phyloP scores from a whole-genome alignment of 2,329 filamentous ascomycete species.

The Penicillium decumbens region DNA sequence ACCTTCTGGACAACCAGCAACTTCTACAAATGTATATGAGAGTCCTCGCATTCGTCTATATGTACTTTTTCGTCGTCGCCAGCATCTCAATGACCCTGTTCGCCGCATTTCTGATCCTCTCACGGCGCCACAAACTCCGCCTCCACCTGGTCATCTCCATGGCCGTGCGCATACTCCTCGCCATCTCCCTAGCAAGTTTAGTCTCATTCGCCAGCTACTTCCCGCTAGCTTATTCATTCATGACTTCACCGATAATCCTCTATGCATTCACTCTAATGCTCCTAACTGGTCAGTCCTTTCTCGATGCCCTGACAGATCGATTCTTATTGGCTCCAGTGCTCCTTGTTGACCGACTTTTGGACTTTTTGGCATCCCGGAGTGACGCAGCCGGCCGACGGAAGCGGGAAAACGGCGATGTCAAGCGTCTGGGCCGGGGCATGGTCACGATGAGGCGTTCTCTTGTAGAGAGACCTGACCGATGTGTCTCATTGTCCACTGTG shows the following conservation, averaged over 20 bases:
- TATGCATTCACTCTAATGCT: slow-evolving; percentile 34
- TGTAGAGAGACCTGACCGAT: not conserved
- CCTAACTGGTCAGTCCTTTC: slow-evolving; percentile 25
- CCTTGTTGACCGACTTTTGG: slow-evolving; percentile 35
- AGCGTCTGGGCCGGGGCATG: slow-evolving; percentile 6
- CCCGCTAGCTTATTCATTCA: slow-evolving; percentile 35
- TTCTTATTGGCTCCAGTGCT: slow-evolving; percentile 26
- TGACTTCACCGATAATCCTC: slow-evolving; percentile 40
- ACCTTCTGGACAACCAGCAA: slow-evolving; percentile 27
- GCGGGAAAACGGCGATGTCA: slow-evolving; percentile 21
- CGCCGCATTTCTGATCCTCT: slow-evolving; percentile 30
- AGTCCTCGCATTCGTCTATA: slow-evolving; percentile 38
- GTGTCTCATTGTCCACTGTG: not conserved
- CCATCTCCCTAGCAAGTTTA: slow-evolving; percentile 26
- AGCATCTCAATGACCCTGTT: slow-evolving; percentile 37
- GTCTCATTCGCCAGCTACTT: slow-evolving; percentile 32
- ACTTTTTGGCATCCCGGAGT: slow-evolving; percentile 21
- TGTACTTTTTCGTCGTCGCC: slow-evolving; percentile 40
- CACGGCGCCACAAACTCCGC: slow-evolving; percentile 23
- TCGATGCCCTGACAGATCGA: not conserved
- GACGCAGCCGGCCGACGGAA: slow-evolving; percentile 25
- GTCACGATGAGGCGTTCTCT: not conserved
- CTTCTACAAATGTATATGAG: slow-evolving; percentile 37
- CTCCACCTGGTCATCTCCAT: slow-evolving; percentile 26
- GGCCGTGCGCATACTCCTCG: slow-evolving; percentile 28